Evolutionary conservation across 176 grass and related monocot genomes (phyloP).

Genomic region (Thinopyrum elongatum): DNA sequence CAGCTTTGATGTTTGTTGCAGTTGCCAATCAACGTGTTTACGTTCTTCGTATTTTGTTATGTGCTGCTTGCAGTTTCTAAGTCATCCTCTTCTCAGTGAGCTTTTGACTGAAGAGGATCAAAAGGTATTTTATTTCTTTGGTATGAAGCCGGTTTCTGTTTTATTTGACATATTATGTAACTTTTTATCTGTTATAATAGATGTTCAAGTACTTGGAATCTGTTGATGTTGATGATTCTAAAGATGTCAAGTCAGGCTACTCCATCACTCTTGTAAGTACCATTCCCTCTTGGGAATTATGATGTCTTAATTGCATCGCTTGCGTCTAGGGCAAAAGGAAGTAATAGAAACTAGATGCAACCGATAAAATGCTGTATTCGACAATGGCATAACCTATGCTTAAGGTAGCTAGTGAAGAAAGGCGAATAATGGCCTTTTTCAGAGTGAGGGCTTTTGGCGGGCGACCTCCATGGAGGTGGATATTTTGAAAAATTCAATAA

Average conservation of each 20-base stretch:
- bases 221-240: constrained; percentile 90
- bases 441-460: no score
- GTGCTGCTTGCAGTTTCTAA: constrained; percentile 67
- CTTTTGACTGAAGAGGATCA: constrained; percentile 89
- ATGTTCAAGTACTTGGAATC: constrained; percentile 84
- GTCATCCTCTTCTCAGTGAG: constrained; percentile 86
- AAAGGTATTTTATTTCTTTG: constrained; percentile 53
- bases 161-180: not conserved
- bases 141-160: constrained; percentile 10
- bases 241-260: constrained; percentile 86
- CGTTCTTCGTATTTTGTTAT: constrained; percentile 13
- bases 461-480: no score
- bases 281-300: not conserved
- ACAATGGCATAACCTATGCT: not conserved
- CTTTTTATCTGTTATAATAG: constrained; percentile 43
- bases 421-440: not conserved
- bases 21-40: not conserved
- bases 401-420: not conserved
- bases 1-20: constrained; percentile 9
- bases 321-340: not conserved
- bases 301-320: not conserved
- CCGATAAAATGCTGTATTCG: not conserved
- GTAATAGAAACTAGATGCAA: not conserved
- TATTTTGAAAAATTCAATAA: no score
- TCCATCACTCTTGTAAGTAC: constrained; percentile 79